Base-by-base conservation (phyloP, 164 flowering plant species). In the Chloranthus sessilifolius region DNA sequence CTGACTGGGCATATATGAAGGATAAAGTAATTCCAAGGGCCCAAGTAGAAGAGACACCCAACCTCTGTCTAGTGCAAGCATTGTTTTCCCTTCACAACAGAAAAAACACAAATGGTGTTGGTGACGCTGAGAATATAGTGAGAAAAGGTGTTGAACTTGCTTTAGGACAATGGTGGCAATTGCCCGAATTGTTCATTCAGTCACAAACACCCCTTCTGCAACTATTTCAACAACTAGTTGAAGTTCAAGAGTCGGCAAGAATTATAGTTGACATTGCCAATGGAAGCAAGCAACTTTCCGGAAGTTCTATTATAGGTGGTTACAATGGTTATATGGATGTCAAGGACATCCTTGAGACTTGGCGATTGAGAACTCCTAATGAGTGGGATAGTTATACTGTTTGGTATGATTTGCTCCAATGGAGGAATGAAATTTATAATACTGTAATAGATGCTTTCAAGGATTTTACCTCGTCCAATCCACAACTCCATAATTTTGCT, bases 361-460 rank as follows among this genome's bases (percentile, higher is more conserved):
- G 99, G 99, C 81, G 99, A 56, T 75, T 89, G 14, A 73, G 99
- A 63, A 87, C 88, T 35, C 99, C 99, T 36, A 94, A 94, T 77
- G 95, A 89, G 61, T 94, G 99, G 99, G 99, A 94, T 61, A 83
- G 78, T 65, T 71, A 81, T 74, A 72, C 97, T 61, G 92, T 89
- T 48, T 94, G 99, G 99, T 87, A 69, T 77, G 99, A 94, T 74
- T 67, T 89, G 67, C 82, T 94, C 36, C 99, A 94, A 15, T 94
- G 99, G 99, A 81, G 99, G 64, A 89, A 94, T 80, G 99, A 94
- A 66, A 85, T 89, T 67, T 94, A 94, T 63, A 94, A 85, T 79
- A 68, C 70, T 64, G 95, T 87, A 15, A 89, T 94, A 29, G 97
- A 94, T 56, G 97, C 99, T 53, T 94, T 94, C 60, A 89, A 89